Percentiles rank a stretch among this genome's conserved stretches.
Evolutionary conservation across 306 rosid genomes (phyloP).

Genomic region (Gillenia trifoliata): DNA sequence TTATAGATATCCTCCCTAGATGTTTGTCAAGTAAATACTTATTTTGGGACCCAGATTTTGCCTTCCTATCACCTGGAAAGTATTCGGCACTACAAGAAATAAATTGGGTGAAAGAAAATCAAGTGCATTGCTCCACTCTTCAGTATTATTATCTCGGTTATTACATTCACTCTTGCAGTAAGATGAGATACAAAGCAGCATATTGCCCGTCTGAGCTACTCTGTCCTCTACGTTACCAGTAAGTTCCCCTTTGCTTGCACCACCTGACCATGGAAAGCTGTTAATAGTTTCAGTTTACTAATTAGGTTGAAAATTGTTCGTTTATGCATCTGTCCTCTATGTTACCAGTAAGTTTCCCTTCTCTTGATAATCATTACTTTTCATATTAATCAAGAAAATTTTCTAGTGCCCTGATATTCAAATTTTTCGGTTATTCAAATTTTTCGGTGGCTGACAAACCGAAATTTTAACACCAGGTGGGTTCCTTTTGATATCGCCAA

Average conservation of each 20-base stretch:
- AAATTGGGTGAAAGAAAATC: constrained; percentile 86
- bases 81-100: constrained; percentile 90
- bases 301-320: not conserved
- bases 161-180: constrained; percentile 83
- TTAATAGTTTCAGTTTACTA: not conserved
- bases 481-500: constrained; percentile 59
- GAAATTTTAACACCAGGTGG: constrained; percentile 63
- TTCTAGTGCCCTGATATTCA: not conserved
- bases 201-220: constrained; percentile 85
- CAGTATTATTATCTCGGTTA: constrained; percentile 93
- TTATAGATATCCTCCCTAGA: constrained; percentile 86
- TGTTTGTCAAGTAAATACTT: constrained; percentile 93
- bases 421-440: not conserved
- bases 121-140: constrained; percentile 63
- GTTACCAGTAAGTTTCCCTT: not conserved
- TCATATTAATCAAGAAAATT: not conserved
- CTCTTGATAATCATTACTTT: not conserved
- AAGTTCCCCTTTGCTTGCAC: constrained; percentile 40
- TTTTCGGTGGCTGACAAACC: constrained; percentile 27
- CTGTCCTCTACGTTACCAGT: constrained; percentile 89
- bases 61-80: constrained; percentile 90
- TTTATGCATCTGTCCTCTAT: not conserved
- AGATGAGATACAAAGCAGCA: constrained; percentile 97
- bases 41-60: constrained; percentile 97
- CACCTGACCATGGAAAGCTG: not conserved